phyloP scores from a whole-genome alignment of 768 basidiomycete genomes.

The Baorangia bicolor region DNA sequence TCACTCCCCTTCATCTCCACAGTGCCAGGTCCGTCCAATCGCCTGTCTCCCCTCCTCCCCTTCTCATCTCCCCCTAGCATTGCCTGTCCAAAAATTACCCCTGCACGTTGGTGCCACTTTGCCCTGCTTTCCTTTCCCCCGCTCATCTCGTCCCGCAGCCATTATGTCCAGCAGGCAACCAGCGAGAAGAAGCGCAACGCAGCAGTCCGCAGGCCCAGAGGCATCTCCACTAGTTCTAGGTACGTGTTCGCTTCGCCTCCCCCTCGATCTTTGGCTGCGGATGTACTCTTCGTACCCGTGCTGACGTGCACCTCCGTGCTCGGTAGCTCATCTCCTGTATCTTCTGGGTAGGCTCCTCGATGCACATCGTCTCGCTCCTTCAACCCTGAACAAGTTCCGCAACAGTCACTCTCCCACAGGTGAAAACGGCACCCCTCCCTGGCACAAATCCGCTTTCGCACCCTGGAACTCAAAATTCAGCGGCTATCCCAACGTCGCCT shows the following conservation, averaged over 20 bases:
- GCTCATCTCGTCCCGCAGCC: conserved; percentile 41
- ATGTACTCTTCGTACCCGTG: conserved; percentile 27
- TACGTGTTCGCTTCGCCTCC: conserved; percentile 23
- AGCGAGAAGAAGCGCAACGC: conserved; percentile 76
- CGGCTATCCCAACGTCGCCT: conserved; percentile 50
- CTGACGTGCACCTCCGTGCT: conserved; percentile 18
- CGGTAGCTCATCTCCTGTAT: conserved; percentile 28
- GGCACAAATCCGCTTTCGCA: conserved; percentile 27
- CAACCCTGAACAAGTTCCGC: conserved; percentile 28
- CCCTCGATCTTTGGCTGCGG: conserved; percentile 19
- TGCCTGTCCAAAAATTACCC: conserved; percentile 86
- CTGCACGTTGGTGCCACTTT: conserved; percentile 71
- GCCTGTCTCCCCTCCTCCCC: conserved; percentile 4
- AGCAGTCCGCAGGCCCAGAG: conserved; percentile 62
- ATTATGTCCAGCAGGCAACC: conserved; percentile 81
- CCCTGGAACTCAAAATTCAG: conserved; percentile 31
- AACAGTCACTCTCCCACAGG: conserved; percentile 30
- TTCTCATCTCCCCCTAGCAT: conserved; percentile 47
- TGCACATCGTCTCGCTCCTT: conserved; percentile 18
- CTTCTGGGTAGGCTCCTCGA: conserved; percentile 43
- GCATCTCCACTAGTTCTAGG: conserved; percentile 52
- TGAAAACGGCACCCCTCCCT: conserved; percentile 27
- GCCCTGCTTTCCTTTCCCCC: conserved; percentile 17
- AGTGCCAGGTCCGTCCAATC: conserved; percentile 63
- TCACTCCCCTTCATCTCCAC: conserved; percentile 22